Evolutionary conservation across 441 rosid genomes (phyloP), one percentile per base, ranked within the genome.

Genomic region (Gossypium schwendimanii): DNA sequence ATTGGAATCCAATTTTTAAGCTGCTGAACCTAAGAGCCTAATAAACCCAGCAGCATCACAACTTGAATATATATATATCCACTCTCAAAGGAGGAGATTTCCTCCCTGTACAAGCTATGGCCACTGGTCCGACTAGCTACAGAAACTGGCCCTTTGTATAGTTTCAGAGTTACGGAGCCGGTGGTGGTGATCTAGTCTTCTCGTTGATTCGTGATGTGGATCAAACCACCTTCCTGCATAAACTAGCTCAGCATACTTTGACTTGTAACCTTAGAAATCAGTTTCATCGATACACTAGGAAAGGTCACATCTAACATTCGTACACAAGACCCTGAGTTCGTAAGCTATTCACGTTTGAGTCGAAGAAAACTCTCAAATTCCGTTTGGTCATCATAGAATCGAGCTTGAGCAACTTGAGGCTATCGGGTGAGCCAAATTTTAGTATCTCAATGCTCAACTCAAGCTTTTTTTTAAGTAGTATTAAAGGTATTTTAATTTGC

Each of bases 191-290:
- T 92, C 83, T 82, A 64, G 93, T 81, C 77, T 86, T 89, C 86
- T 87, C 88, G 88, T 78, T 3, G 97, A 86, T 77, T 89, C 97
- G 0, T 88, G 87, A 3, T 91, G 85, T 1, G 96, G 94, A 54
- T 92, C 96, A 11, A 92, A 92, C 99, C 98, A 91, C 76, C 91
- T 86, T 63, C 98, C 97, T 0, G 99, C 97, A 15, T 92, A 94
- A 31, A 94, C 99, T 28, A 94, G 70, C 81, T 95, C 99, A 0
- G 94, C 96, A 36, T 92, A 95, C 81, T 88, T 33, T 88, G 64
- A 92, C 87, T 15, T 65, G 54, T 21, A 65, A 45, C 3, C 31
- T 21, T 11, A 12, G 18, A 15, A 62, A 15, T 33, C 21, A 62
- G 47, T 33, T 62, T 63, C 67, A 64, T 23, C 49, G n/a, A 49